Base-by-base conservation (phyloP, 2,329 filamentous ascomycete genomes). In the Botrytis elliptica region DNA sequence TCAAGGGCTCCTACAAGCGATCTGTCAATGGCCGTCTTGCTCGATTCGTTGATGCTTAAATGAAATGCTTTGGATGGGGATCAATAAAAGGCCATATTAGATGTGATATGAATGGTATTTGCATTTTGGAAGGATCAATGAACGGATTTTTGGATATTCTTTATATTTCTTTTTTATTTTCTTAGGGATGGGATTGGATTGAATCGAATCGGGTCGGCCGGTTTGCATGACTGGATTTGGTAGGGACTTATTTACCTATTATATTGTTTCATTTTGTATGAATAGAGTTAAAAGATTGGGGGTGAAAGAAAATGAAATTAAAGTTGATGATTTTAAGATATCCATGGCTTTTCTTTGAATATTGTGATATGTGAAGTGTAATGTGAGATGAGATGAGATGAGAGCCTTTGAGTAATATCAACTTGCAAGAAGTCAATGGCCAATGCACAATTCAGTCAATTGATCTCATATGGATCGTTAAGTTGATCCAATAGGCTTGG, bases 31-130 rank as follows among this genome's bases (percentile, higher is more conserved):
- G 70, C 3, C 52, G 70, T 57, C 55, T 68, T n/a, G 38, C 63
- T n/a, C 33, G 70, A 59, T 72, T 72, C 22, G 40, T 68, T 8
- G 49, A 72, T 40, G 70, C 25, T 40, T 72, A 59, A 3, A 22
- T 57, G 65, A 18, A 8, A 49, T 1, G 22, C 25, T 20, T 5
- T 25, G 14, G 3, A 22, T 16, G 36, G 14, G 22, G 33, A 10
- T 25, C n/a, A 18, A 33, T 16, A 8, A 29, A 25, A 9, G 25
- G 22, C 22, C 18, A 6, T 3, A 38, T 29, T 60, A 38, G 25
- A 69, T 44, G 33, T 57, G 52, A 42, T 72, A 68, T 46, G 63
- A 60, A 68, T 42, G 49, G 57, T 29, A 44, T 33, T 42, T n/a
- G 38, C 20, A 22, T 46, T 67, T 38, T 46, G 40, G 40, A 20